Evolutionary conservation across 768 basidiomycete species (phyloP).

Genomic region (Solioccasus polychromus): DNA sequence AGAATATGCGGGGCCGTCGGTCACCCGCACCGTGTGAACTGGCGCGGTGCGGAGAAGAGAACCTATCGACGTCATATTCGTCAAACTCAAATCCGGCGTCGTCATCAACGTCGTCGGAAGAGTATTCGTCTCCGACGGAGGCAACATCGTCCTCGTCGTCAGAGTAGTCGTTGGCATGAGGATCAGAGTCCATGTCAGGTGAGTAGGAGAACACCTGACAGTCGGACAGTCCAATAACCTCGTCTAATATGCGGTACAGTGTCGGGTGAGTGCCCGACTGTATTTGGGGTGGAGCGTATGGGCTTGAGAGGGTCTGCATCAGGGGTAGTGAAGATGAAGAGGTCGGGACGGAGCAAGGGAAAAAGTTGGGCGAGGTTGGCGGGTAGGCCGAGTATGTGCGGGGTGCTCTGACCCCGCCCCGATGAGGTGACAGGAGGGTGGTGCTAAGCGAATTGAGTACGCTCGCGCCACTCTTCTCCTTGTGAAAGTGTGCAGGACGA

Average conservation of each 20-base stretch:
- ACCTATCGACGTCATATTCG: constrained; percentile 71
- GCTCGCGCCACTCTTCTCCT: constrained; percentile 69
- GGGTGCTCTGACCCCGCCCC: constrained; percentile 62
- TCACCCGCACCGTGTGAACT: constrained; percentile 4
- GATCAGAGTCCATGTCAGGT: constrained; percentile 92
- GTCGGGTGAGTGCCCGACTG: constrained; percentile 85
- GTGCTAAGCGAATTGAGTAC: constrained; percentile 85
- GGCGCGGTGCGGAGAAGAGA: constrained; percentile 11
- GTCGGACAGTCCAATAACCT: constrained; percentile 84
- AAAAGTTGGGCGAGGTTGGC: constrained; percentile 66
- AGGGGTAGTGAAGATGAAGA: constrained; percentile 73
- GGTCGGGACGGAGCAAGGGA: constrained; percentile 66
- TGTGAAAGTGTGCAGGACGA: constrained; percentile 84
- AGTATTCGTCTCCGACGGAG: constrained; percentile 64
- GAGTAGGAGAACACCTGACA: constrained; percentile 95
- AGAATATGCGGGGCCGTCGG: constrained; percentile 11
- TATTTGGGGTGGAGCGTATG: constrained; percentile 68
- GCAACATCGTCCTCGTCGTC: constrained; percentile 77
- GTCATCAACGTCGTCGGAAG: constrained; percentile 70
- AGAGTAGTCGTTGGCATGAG: constrained; percentile 80
- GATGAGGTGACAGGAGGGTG: constrained; percentile 72
- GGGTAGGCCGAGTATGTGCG: constrained; percentile 88
- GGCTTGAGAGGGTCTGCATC: constrained; percentile 55
- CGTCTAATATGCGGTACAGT: constrained; percentile 83
- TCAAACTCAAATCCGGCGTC: constrained; percentile 77